These are phyloP conservation scores for Penicillium carneum DNA, from an alignment of 2,329 filamentous ascomycete species.

Conservation along the genomic window DNA sequence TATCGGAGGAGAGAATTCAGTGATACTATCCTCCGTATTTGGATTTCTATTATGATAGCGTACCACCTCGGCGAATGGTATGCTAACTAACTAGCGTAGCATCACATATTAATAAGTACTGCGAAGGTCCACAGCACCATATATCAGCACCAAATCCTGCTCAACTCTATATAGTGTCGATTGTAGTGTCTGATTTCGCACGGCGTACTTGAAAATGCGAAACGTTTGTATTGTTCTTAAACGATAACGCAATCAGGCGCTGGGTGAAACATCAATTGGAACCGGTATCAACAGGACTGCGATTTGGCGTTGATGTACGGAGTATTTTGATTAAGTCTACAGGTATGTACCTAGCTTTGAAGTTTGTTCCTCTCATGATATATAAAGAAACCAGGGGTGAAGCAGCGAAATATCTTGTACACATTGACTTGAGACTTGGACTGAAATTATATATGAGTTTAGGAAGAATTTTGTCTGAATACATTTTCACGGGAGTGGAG, in stretches of 20 bases:
- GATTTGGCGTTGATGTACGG: too few species aligned
- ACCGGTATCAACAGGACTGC: not conserved
- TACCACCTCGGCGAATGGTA: not conserved
- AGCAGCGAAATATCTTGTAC: not conserved
- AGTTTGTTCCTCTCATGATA: not conserved
- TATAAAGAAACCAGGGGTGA: not conserved
- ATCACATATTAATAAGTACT: not conserved
- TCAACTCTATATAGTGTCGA: too few species aligned
- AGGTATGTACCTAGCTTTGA: too few species aligned
- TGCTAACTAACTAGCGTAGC: not conserved
- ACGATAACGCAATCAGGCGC: not conserved
- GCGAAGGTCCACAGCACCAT: too few species aligned
- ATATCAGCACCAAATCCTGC: too few species aligned
- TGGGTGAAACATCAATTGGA: not conserved
- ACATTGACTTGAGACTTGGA: conserved; percentile 7
- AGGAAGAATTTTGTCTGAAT: conserved; percentile 28
- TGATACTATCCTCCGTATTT: not conserved
- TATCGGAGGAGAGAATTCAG: not conserved
- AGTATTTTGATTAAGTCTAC: too few species aligned
- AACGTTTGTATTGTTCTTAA: not conserved
- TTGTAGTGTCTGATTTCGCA: not conserved
- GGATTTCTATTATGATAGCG: not conserved
- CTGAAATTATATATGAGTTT: conserved; percentile 20
- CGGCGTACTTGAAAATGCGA: not conserved
- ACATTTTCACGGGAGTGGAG: conserved; percentile 42